A percentile compares a stretch with the other conserved stretches of the same genome.
Evolutionary conservation across 345 rosid species (phyloP).

Genomic region (Pseudoturritis turrita): DNA sequence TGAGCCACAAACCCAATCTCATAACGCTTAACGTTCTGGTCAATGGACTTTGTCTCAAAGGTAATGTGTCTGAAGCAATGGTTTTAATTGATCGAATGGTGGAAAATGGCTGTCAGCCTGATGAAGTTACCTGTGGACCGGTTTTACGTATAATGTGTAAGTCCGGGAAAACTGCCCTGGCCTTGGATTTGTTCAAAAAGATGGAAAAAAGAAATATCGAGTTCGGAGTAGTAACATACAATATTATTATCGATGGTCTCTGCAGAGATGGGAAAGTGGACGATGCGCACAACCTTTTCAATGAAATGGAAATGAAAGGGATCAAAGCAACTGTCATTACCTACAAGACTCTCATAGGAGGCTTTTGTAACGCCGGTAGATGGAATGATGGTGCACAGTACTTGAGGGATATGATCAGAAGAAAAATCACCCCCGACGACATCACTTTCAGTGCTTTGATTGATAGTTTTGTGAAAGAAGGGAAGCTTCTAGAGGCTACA

Average conservation of each 20-base stretch:
- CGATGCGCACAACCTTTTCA: neutral
- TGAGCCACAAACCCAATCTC: neutral
- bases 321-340: neutral
- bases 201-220: conserved; percentile 5
- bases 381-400: conserved; percentile 14
- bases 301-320: neutral
- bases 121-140: neutral
- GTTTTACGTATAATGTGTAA: neutral
- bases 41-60: conserved; percentile 3
- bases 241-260: conserved; percentile 7
- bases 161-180: neutral
- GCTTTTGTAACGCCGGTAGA: conserved; percentile 4
- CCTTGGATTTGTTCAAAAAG: neutral
- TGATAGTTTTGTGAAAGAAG: conserved; percentile 16
- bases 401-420: conserved; percentile 28
- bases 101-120: neutral
- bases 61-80: neutral
- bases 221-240: conserved; percentile 8
- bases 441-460: neutral
- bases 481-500: conserved; percentile 23
- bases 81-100: conserved; percentile 7
- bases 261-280: neutral
- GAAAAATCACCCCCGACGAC: neutral
- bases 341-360: neutral
- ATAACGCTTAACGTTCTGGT: neutral